Conservation (phyloP, 2,329 filamentous ascomycete species). For the Helicocarpus griseus region DNA sequence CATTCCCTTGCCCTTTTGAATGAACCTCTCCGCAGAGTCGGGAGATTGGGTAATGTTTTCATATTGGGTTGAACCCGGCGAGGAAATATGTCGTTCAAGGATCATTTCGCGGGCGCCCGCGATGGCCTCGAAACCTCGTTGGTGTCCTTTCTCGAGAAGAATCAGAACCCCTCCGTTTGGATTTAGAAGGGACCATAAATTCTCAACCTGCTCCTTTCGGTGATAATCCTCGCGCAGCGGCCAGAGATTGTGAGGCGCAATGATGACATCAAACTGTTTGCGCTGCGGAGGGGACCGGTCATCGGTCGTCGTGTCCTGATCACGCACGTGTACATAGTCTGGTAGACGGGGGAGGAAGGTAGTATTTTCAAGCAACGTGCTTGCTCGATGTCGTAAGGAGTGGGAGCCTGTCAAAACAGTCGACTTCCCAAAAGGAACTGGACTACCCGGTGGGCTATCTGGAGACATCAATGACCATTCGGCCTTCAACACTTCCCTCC, state of each 20-base stretch:
- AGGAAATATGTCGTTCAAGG: conserved; percentile 61
- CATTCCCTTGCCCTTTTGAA: conserved; percentile 50
- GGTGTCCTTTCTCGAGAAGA: conserved; percentile 81
- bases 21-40: conserved; percentile 14
- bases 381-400: conserved; percentile 62
- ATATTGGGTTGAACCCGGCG: conserved; percentile 43
- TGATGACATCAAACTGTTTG: conserved; percentile 81
- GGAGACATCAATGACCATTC: conserved; percentile 65
- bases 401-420: conserved; percentile 73
- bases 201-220: conserved; percentile 70
- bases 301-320: conserved; percentile 50
- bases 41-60: conserved; percentile 28
- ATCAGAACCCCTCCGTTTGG: conserved; percentile 79
- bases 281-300: conserved; percentile 44
- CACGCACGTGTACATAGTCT: conserved; percentile 62
- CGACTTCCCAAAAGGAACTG: conserved; percentile 56
- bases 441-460: conserved; percentile 30
- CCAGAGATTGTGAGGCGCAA: conserved; percentile 77
- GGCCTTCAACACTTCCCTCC: conserved; percentile 62
- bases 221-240: conserved; percentile 64
- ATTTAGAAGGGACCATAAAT: conserved; percentile 79
- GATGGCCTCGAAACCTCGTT: conserved; percentile 84
- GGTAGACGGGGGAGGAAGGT: conserved; percentile 89
- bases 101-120: conserved; percentile 74
- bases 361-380: conserved; percentile 72